Evolutionary conservation across 805 yeast genomes (phyloP).

Genomic region (Sugiyamaella americana): DNA sequence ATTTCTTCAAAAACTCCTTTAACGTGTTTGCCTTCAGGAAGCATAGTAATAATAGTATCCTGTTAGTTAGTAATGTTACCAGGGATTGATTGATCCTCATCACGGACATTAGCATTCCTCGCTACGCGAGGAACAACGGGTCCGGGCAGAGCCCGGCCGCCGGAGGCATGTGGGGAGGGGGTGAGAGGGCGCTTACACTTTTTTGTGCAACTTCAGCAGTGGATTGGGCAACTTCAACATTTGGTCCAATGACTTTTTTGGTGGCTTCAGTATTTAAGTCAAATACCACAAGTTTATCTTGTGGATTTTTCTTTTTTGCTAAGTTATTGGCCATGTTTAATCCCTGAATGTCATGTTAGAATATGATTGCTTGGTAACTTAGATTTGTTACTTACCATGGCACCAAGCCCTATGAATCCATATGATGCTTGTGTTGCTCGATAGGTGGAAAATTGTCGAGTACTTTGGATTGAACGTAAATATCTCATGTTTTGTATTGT

Average conservation of each 20-base stretch:
- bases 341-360: constrained; percentile 24
- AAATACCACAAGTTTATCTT: constrained; percentile 40
- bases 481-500: too few species aligned
- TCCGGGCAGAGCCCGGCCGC: too few species aligned
- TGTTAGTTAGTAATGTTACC: constrained; percentile 1
- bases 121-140: too few species aligned
- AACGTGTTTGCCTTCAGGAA: constrained; percentile 50
- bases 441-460: neutral
- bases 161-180: too few species aligned
- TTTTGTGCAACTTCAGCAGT: constrained; percentile 23
- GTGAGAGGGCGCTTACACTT: constrained; percentile 18
- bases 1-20: constrained; percentile 37
- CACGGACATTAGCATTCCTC: too few species aligned
- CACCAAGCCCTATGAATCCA: constrained; percentile 54
- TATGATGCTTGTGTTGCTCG: constrained; percentile 22
- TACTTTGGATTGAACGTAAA: too few species aligned
- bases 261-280: constrained; percentile 36
- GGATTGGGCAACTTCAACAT: constrained; percentile 18
- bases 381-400: constrained; percentile 35
- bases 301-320: constrained; percentile 32
- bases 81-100: constrained; percentile 28
- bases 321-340: constrained; percentile 50
- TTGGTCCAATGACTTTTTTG: constrained; percentile 25
- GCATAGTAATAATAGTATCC: constrained; percentile 43
- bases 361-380: neutral